Percentiles rank a stretch among this genome's conserved stretches.
These are phyloP conservation scores for Blastocystis sp. DNA, from an alignment of 352 stramenopile species.

Conservation along the genomic window DNA sequence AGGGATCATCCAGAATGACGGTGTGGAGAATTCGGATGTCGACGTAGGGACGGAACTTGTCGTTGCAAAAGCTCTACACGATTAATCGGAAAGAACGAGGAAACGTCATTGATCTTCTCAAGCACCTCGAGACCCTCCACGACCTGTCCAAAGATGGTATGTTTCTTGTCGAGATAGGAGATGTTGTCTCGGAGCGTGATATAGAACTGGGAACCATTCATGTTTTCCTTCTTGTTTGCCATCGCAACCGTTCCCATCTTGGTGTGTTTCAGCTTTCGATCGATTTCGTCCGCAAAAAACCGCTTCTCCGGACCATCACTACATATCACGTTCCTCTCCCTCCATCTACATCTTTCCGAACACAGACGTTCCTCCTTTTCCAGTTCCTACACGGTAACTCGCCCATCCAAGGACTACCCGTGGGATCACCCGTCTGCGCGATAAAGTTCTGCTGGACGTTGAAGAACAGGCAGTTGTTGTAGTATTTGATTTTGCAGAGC, in stretches of 20 bases:
- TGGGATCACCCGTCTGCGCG: conserved; percentile 76
- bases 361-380: conserved; percentile 81
- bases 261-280: conserved; percentile 56
- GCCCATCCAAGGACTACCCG: conserved; percentile 60
- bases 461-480: conserved; percentile 82
- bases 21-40: conserved; percentile 90
- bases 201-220: conserved; percentile 83
- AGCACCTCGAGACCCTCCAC: conserved; percentile 84
- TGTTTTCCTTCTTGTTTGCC: conserved; percentile 69
- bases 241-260: conserved; percentile 68
- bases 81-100: not conserved
- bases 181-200: conserved; percentile 84
- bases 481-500: conserved; percentile 80
- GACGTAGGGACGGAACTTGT: conserved; percentile 82
- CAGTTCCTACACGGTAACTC: conserved; percentile 66
- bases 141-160: conserved; percentile 80
- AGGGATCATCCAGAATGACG: conserved; percentile 74
- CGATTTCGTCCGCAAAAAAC: conserved; percentile 63
- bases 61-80: conserved; percentile 74
- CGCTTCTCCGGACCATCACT: conserved; percentile 17
- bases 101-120: conserved; percentile 77
- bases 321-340: not conserved
- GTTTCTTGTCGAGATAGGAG: conserved; percentile 76
- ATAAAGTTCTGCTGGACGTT: conserved; percentile 89
- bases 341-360: conserved; percentile 77